Conservation (phyloP, 2,329 filamentous ascomycete species). For the Myotisia sp. region DNA sequence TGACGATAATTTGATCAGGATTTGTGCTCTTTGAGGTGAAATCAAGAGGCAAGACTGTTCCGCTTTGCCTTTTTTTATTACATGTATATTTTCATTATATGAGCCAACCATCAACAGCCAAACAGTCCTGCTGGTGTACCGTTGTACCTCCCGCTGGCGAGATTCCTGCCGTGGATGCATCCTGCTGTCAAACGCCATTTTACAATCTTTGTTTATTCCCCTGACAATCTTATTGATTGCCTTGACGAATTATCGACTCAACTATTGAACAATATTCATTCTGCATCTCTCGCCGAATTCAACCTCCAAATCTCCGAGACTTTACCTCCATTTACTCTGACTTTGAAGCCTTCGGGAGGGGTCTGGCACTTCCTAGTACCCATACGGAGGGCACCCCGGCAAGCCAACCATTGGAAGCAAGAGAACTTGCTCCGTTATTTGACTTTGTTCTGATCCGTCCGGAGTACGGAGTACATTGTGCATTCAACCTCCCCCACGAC, state of each 20-base stretch:
- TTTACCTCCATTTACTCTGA: too few relatives aligned
- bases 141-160: slow-evolving; percentile 1
- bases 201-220: slow-evolving; percentile 4
- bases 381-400: too few relatives aligned
- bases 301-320: too few relatives aligned
- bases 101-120: slow-evolving; percentile 4
- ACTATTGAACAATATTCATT: not conserved
- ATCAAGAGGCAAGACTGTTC: not conserved
- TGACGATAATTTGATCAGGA: slow-evolving; percentile 5
- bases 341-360: too few relatives aligned
- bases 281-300: not conserved
- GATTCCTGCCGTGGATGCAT: not conserved
- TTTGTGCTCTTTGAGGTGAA: slow-evolving; percentile 3
- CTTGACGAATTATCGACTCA: not conserved
- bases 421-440: too few relatives aligned
- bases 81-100: slow-evolving; percentile 4
- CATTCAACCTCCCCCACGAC: slow-evolving; percentile 4
- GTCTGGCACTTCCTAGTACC: too few relatives aligned
- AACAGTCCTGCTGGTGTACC: slow-evolving; percentile 4
- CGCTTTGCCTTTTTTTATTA: slow-evolving; percentile 3
- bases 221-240: slow-evolving; percentile 4
- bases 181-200: slow-evolving; percentile 3
- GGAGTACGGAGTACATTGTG: not conserved
- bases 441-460: too few relatives aligned
- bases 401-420: too few relatives aligned